Conservation (phyloP, 495 filamentous ascomycete species). For the Penicillium waksmanii region DNA sequence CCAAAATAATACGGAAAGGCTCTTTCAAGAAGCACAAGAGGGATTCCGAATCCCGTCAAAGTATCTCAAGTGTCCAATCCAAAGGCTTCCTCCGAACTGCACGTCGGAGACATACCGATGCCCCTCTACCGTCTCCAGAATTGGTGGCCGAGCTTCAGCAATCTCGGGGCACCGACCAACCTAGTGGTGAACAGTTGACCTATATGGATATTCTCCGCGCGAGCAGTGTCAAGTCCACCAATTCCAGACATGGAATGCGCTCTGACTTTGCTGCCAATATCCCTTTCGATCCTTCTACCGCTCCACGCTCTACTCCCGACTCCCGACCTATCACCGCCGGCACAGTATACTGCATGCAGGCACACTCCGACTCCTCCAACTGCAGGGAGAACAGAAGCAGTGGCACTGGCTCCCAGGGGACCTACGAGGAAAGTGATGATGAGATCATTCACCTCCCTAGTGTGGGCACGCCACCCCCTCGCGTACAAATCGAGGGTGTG, state of each 20-base stretch:
- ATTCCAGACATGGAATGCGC: constrained; percentile 14
- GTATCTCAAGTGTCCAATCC: constrained; percentile 38
- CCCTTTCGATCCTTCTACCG: constrained; percentile 12
- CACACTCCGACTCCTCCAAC: constrained; percentile 34
- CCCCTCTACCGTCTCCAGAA: constrained; percentile 38
- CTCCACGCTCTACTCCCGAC: constrained; percentile 15
- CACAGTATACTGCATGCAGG: constrained; percentile 43
- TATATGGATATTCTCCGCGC: constrained; percentile 41
- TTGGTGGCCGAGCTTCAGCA: constrained; percentile 33
- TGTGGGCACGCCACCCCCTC: constrained; percentile 27
- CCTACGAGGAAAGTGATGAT: constrained; percentile 37
- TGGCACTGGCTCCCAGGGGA: constrained; percentile 24
- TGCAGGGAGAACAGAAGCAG: constrained; percentile 24
- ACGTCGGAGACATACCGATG: constrained; percentile 48
- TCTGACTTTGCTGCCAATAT: constrained; percentile 24
- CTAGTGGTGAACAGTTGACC: constrained; percentile 29
- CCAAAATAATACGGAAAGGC: constrained; percentile 36
- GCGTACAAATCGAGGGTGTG: constrained; percentile 41
- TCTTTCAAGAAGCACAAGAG: constrained; percentile 42
- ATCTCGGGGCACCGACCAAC: constrained; percentile 9
- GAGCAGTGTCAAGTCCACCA: constrained; percentile 20
- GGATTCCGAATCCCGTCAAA: constrained; percentile 36
- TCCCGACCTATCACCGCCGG: constrained; percentile 14
- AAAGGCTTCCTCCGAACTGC: constrained; percentile 30
- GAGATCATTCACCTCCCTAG: constrained; percentile 47